phyloP scores from a whole-genome alignment of 2,329 filamentous ascomycete genomes.

The Apiospora aurea region DNA sequence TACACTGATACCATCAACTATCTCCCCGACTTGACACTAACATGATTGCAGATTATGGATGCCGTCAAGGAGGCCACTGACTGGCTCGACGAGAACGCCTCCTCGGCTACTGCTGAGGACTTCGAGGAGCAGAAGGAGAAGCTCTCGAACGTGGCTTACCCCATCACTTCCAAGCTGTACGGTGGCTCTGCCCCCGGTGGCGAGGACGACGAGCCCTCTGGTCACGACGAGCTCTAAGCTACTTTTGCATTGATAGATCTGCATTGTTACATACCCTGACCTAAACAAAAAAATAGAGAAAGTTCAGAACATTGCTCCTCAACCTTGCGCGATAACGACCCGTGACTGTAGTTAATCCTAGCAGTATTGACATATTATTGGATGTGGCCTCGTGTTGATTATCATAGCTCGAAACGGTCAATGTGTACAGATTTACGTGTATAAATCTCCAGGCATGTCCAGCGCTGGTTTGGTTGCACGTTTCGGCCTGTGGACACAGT shows the following conservation, averaged over 20 bases:
- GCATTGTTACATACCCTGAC: conserved; percentile 40
- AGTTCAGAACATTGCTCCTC: conserved; percentile 33
- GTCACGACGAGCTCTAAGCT: conserved; percentile 80
- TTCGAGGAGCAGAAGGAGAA: conserved; percentile 99
- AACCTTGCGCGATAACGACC: background rate
- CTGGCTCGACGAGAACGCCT: conserved; percentile 96
- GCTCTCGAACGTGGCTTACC: conserved; percentile 94
- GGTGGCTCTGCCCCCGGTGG: conserved; percentile 67
- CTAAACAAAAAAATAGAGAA: conserved; percentile 38
- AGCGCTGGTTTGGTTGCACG: too few relatives aligned
- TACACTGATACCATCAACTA: conserved; percentile 26
- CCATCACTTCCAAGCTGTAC: conserved; percentile 99
- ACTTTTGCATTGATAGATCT: conserved; percentile 38
- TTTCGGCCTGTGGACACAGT: background rate
- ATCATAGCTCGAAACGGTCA: background rate
- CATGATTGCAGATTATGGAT: conserved; percentile 71
- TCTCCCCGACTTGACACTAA: conserved; percentile 43
- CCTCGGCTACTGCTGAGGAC: conserved; percentile 86
- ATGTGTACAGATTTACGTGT: background rate
- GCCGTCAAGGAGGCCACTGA: conserved; percentile 96
- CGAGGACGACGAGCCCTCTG: conserved; percentile 73
- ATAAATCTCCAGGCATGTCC: background rate
- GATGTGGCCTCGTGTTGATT: too few relatives aligned
- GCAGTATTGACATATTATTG: background rate
- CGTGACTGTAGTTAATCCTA: background rate